Evolutionary conservation across 2,329 filamentous ascomycete genomes (phyloP).

Genomic region (Anisogramma anomala): DNA sequence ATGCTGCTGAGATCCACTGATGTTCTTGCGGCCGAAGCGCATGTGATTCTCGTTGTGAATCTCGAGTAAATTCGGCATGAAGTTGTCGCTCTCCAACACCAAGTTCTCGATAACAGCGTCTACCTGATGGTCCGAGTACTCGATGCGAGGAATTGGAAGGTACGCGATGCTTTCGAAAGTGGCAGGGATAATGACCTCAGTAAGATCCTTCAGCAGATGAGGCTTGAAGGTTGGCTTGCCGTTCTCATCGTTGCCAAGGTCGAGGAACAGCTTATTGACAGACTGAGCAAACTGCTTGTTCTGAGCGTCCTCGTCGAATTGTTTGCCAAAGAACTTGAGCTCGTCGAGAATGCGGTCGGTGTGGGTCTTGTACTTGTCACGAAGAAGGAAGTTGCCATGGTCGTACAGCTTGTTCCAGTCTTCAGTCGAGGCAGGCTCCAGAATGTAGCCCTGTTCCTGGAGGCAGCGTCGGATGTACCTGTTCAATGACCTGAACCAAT

Average conservation of each 20-base stretch:
- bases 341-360: constrained; percentile 82
- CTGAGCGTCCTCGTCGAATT: constrained; percentile 79
- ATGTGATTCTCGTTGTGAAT: constrained; percentile 88
- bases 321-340: constrained; percentile 74
- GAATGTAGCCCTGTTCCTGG: constrained; percentile 80
- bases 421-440: constrained; percentile 65
- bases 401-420: constrained; percentile 83
- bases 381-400: constrained; percentile 72
- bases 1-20: constrained; percentile 71
- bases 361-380: constrained; percentile 76
- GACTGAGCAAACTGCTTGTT: constrained; percentile 72
- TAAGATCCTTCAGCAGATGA: constrained; percentile 79
- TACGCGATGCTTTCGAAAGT: constrained; percentile 80
- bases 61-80: constrained; percentile 86
- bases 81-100: constrained; percentile 90
- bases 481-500: constrained; percentile 78
- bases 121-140: constrained; percentile 73
- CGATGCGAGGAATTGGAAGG: constrained; percentile 85
- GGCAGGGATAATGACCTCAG: constrained; percentile 72
- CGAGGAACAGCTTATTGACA: constrained; percentile 70
- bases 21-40: constrained; percentile 84
- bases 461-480: constrained; percentile 70
- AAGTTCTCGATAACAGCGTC: constrained; percentile 91
- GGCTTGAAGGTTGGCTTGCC: constrained; percentile 88
- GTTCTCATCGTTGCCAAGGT: constrained; percentile 76